Conservation (phyloP, 129 eudicot genomes). For the Centella asiatica region DNA sequence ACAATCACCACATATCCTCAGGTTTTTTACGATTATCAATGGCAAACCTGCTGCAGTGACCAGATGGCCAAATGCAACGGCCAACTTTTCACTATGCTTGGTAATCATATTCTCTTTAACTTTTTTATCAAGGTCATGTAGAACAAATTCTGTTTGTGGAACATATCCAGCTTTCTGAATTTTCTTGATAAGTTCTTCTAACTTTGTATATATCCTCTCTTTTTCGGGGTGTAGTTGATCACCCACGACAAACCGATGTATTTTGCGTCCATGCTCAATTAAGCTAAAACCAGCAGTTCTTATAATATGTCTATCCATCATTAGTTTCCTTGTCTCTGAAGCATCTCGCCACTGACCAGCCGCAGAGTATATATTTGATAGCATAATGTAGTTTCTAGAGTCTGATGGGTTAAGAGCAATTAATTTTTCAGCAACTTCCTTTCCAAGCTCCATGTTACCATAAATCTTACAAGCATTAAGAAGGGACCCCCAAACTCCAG, state of each 20-base stretch:
- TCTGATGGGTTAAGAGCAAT: conserved; percentile 32
- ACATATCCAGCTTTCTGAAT: conserved; percentile 31
- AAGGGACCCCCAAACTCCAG: conserved; percentile 56
- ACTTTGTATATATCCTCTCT: conserved; percentile 17
- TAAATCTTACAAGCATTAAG: conserved; percentile 44
- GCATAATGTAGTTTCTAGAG: conserved; percentile 43
- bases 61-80: conserved; percentile 45
- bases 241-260: conserved; percentile 30
- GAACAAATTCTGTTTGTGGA: conserved; percentile 27
- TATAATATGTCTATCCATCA: conserved; percentile 28
- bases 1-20: conserved; percentile 45
- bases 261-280: conserved; percentile 29
- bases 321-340: conserved; percentile 29
- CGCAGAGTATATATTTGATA: conserved; percentile 38
- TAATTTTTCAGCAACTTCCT: conserved; percentile 35
- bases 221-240: conserved; percentile 35
- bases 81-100: conserved; percentile 45
- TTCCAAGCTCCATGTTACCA: conserved; percentile 35
- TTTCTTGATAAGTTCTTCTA: conserved; percentile 25
- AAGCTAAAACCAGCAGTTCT: conserved; percentile 34
- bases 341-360: conserved; percentile 46
- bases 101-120: conserved; percentile 37
- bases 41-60: conserved; percentile 26
- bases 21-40: conserved; percentile 36
- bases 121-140: conserved; percentile 36